phyloP scores from a whole-genome alignment of 208 protist species.

The Porcisia hertigi region DNA sequence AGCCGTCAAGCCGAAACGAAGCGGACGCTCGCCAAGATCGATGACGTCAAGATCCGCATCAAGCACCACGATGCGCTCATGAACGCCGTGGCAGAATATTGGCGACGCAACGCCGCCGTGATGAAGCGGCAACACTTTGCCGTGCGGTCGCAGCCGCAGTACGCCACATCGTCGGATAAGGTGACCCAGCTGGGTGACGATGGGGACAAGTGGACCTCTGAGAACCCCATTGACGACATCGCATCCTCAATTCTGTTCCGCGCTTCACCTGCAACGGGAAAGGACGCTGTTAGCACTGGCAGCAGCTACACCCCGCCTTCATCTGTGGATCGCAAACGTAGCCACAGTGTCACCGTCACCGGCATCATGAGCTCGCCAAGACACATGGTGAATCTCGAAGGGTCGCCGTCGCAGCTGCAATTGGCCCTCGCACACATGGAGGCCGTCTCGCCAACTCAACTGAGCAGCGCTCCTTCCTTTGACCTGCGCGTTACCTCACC shows the following conservation, averaged over 20 bases:
- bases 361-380: neutral
- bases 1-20: conserved; percentile 13
- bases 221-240: neutral
- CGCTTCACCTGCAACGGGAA: neutral
- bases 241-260: neutral
- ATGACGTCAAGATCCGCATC: conserved; percentile 11
- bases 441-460: conserved; percentile 23
- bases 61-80: conserved; percentile 31
- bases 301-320: neutral
- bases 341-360: neutral
- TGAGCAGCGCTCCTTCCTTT: conserved; percentile 30
- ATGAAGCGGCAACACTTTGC: conserved; percentile 33
- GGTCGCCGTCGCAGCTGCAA: conserved; percentile 29
- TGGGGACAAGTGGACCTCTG: neutral
- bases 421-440: conserved; percentile 28
- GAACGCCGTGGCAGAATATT: conserved; percentile 50
- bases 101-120: conserved; percentile 50
- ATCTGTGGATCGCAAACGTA: neutral
- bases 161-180: neutral
- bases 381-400: conserved; percentile 4
- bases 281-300: neutral
- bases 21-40: conserved; percentile 22
- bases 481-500: conserved; percentile 20
- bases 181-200: neutral
- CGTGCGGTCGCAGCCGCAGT: conserved; percentile 26